Evolutionary conservation across 164 flowering plant genomes (phyloP), one percentile per base, ranked within the genome.

Genomic region (Piper betle): DNA sequence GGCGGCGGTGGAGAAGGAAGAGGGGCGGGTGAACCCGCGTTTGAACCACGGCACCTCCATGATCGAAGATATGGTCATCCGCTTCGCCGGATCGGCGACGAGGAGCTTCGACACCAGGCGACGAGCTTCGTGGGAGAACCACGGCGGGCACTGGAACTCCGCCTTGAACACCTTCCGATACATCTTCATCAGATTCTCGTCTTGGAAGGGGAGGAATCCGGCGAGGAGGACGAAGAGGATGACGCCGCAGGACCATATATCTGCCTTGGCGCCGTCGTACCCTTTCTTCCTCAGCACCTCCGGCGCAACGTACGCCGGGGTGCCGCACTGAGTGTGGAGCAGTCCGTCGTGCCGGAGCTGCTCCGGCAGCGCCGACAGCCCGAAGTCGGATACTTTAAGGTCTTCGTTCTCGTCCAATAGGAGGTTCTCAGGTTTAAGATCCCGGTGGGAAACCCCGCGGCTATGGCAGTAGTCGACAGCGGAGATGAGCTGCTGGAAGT

Each of bases 251-350:
- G 85, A 81, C 85, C 85, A 81, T 8, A 79, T 59, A 62, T 81
- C 85, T 1, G 85, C 83, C 61, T 79, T 78, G 3, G 83, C 78
- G 7, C 85, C 85, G 55, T 79, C 85, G 59, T 81, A 79, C 2
- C 85, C 83, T 39, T 68, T 75, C 66, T 79, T 76, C 37, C 80
- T 72, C 15, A 79, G 73, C 50, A 81, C 83, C 73, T 81, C 85
- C 41, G 85, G 85, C 18, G 85, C 81, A 1, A 81, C 85, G 62
- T 81, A 81, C 0, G 85, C 83, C 52, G 85, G 85, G 1, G 85
- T 81, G 4, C 85, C 85, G 46, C 85, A 81, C 19, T 80, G 74
- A 2, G 85, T 81, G 65, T 81, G 85, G 53, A 81, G 66, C 53
- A 81, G 59, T 0, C 85, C 85, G 53, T 81, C 85, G 37, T 76